phyloP scores from a whole-genome alignment of 306 rosid species.

The Lathyrus tuberosus region DNA sequence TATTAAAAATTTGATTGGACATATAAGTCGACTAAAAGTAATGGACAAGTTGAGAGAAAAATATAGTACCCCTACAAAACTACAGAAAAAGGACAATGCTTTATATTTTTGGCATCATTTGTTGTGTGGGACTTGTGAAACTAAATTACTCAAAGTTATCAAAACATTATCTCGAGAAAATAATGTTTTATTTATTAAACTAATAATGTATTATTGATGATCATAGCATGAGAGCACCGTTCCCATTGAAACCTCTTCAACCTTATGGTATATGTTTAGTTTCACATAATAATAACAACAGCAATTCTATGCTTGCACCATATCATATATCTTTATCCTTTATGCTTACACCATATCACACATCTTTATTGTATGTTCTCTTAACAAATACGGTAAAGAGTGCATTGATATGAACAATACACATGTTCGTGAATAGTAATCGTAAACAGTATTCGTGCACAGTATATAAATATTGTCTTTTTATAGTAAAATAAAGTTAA shows the following conservation, averaged over 20 bases:
- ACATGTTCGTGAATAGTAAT: no score
- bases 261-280: no score
- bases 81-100: constrained; percentile 16
- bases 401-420: no score
- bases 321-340: no score
- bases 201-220: constrained; percentile 17
- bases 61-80: not conserved
- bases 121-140: constrained; percentile 41
- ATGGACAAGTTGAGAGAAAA: constrained; percentile 5
- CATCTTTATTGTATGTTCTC: no score
- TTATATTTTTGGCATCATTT: constrained; percentile 30
- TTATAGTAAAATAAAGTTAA: no score
- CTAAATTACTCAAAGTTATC: constrained; percentile 26
- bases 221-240: not conserved
- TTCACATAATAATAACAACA: no score
- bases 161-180: constrained; percentile 27
- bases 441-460: no score
- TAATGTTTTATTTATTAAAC: not conserved
- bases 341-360: no score
- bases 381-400: no score
- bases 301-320: no score
- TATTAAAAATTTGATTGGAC: not conserved
- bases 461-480: no score
- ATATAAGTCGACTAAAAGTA: constrained; percentile 3
- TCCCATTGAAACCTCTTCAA: constrained; percentile 31